These are phyloP conservation scores for Barnettozyma botsteinii DNA, from an alignment of 805 yeast genomes.

Conservation along the genomic window DNA sequence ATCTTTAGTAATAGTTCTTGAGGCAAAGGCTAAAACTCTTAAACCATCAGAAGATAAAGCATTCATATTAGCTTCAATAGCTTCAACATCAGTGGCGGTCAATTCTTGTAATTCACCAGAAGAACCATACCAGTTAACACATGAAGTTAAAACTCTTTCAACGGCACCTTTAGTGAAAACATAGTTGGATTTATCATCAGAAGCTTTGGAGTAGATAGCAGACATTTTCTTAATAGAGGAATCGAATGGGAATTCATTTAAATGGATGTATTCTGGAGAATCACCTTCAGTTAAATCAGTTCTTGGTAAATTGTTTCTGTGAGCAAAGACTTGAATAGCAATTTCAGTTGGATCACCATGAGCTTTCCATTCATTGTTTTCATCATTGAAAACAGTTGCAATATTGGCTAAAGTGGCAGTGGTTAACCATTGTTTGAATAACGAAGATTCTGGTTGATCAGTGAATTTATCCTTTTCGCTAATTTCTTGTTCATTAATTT, in stretches of 20 bases:
- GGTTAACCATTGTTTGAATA: constrained; percentile 43
- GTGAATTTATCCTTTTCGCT: constrained; percentile 10
- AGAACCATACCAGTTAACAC: constrained; percentile 43
- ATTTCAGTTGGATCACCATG: constrained; percentile 89
- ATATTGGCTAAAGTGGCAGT: constrained; percentile 77
- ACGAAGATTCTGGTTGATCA: constrained; percentile 1
- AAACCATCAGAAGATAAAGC: constrained; percentile 59
- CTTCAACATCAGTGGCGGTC: constrained; percentile 33
- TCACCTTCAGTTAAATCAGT: constrained; percentile 36
- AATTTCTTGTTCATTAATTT: constrained; percentile 19
- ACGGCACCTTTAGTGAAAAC: constrained; percentile 71
- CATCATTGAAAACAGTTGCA: constrained; percentile 55
- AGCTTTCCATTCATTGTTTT: constrained; percentile 55
- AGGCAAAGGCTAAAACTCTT: constrained; percentile 68
- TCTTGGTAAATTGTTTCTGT: constrained; percentile 50
- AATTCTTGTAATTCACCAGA: constrained; percentile 31
- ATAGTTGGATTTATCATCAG: constrained; percentile 25
- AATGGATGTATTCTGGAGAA: constrained; percentile 27
- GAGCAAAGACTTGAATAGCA: constrained; percentile 74
- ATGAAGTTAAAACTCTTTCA: constrained; percentile 56
- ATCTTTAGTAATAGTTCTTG: constrained; percentile 31
- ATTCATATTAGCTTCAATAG: constrained; percentile 51
- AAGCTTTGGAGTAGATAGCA: constrained; percentile 41
- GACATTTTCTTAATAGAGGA: constrained; percentile 71
- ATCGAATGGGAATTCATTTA: constrained; percentile 70